Percentiles rank a stretch among this genome's conserved stretches.
phyloP scores from a whole-genome alignment of 192 early-diverging fungal species.

The Coemansia sp. region DNA sequence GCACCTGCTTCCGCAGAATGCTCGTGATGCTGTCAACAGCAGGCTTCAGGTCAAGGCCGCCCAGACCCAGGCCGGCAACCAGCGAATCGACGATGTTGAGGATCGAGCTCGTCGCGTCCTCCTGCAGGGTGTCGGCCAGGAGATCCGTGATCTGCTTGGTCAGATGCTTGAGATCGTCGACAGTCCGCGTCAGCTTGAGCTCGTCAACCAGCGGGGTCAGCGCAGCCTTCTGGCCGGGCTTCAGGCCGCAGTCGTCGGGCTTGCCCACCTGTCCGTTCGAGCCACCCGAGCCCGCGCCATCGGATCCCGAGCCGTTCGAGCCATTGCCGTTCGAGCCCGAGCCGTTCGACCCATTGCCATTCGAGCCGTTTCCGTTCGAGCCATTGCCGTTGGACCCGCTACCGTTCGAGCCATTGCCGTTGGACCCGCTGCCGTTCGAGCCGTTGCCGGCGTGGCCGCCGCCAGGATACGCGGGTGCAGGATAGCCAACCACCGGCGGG shows the following conservation, averaged over 20 bases:
- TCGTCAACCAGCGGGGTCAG: conserved; percentile 42
- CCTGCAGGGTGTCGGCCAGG: conserved; percentile 42
- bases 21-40: conserved; percentile 41
- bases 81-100: conserved; percentile 44
- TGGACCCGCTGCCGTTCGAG: not conserved
- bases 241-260: conserved; percentile 32
- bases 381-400: conserved; percentile 15
- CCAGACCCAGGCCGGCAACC: conserved; percentile 42
- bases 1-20: conserved; percentile 50
- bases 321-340: conserved; percentile 14
- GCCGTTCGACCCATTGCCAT: conserved; percentile 8
- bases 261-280: conserved; percentile 28
- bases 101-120: conserved; percentile 28
- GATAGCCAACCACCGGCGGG: conserved; percentile 8
- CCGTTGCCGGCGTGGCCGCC: conserved; percentile 5
- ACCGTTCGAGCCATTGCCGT: conserved; percentile 5
- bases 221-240: conserved; percentile 29
- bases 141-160: conserved; percentile 50
- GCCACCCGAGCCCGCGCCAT: conserved; percentile 8
- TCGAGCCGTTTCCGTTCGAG: conserved; percentile 18
- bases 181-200: conserved; percentile 45
- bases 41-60: conserved; percentile 49
- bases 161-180: conserved; percentile 48
- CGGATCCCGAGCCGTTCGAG: conserved; percentile 12
- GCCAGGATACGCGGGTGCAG: conserved; percentile 14